Base-by-base conservation (phyloP, 2,329 filamentous ascomycete genomes). In the Monilinia laxa region DNA sequence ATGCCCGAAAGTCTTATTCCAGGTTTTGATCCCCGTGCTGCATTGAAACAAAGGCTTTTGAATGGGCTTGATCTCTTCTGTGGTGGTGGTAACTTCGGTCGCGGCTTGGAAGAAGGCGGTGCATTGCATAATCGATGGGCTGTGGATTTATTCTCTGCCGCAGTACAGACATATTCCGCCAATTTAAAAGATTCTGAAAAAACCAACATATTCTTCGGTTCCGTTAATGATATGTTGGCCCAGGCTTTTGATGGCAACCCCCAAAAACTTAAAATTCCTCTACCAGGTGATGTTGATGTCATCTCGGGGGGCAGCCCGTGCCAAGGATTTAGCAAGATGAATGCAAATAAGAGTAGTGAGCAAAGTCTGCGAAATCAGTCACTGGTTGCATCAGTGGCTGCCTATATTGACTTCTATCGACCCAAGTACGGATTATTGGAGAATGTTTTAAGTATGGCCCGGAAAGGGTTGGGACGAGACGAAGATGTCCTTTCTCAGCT, bases 361-460 rank as follows among this genome's bases (percentile, higher is more conserved):
- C 64, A 79, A 4, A 88, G 90, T 11, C 77, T 87, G 7, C 85
- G 86, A 67, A 92, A 95, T 73, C 89, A 90, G 45, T 93, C 90
- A 0, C 84, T 95, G 40, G 84, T 95, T 0, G 91, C 90, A 0
- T 90, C 90, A 0, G 91, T 94, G 49, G 88, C 87, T 0, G 87
- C 91, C 0, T 91, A 84, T 68, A 81, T 94, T 1, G 91, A 96
- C 69, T 78, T 92, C 0, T 93, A 91, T 70, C 84, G 88, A 0
- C 91, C 92, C 0, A 81, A 85, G n/a, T 94, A 90, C 73, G 90
- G 87, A 0, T 71, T 94, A 0, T 81, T 96, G 0, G 92, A 96
- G 75, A 96, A 96, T 70, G 92, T 96, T 0, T 78, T 85, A 0
- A 81, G 79, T 0, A 91, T 94, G 78, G 83, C 82, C 79, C 57